Conservation (phyloP, 2,329 filamentous ascomycete genomes). For the Paecilomyces dactylethromorphus region DNA sequence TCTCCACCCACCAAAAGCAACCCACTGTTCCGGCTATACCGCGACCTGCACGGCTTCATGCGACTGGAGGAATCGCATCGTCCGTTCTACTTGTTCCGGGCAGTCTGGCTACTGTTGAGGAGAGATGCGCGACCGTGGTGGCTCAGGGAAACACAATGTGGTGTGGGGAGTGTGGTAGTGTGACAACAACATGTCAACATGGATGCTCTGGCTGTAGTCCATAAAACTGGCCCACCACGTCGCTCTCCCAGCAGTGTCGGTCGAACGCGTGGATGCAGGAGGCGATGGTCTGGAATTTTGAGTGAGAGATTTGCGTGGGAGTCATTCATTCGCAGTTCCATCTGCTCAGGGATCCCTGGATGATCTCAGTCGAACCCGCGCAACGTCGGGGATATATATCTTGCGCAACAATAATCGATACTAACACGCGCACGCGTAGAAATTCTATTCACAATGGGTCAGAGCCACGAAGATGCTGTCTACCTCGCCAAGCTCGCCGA, state of each 20-base stretch:
- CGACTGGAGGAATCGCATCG: background rate
- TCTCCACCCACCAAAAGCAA: background rate
- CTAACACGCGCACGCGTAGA: slow-evolving; percentile 16
- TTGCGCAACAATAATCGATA: slow-evolving; percentile 3
- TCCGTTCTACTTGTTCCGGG: background rate
- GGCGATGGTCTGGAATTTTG: background rate
- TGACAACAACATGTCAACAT: background rate
- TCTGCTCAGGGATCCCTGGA: too few relatives aligned
- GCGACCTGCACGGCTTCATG: background rate
- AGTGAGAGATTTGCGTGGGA: background rate
- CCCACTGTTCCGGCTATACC: background rate
- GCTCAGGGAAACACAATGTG: background rate
- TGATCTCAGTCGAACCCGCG: background rate
- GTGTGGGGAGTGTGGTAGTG: background rate
- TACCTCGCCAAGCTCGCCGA: slow-evolving; percentile 99
- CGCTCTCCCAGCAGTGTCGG: background rate
- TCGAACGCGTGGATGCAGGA: background rate
- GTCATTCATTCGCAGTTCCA: background rate
- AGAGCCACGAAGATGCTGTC: slow-evolving; percentile 88
- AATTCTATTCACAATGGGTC: slow-evolving; percentile 68
- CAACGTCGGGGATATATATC: slow-evolving; percentile 1
- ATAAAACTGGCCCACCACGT: background rate
- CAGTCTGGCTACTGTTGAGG: background rate
- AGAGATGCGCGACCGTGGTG: background rate
- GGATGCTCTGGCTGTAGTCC: background rate